Evolutionary conservation across 176 grass and related monocot species (phyloP), one percentile per base, ranked within the genome.

Genomic region (Musa schizocarpa): DNA sequence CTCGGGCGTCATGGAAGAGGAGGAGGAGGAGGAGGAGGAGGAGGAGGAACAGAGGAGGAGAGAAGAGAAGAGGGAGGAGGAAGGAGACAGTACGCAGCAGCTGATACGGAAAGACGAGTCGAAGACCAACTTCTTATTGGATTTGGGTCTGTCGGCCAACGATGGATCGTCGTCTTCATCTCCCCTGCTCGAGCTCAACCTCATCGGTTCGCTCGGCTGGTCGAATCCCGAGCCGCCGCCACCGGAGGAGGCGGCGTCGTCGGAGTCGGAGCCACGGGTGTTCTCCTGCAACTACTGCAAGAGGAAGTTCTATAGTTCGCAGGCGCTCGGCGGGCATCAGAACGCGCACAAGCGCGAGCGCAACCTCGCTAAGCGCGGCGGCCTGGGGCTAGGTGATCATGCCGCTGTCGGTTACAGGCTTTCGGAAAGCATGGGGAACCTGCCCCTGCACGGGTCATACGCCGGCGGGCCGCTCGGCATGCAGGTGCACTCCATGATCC

Each of bases 301-400:
- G 24, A 74, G 85, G 54, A 84, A 76, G 67, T 96, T 96, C 89
- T 81, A 79, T 68, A 96, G 85, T 81, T 92, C 93, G 5, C 93
- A 96, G 81, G 93, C 93, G 52, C 87, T 96, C 49, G 93, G 89
- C 64, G 93, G 93, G 24, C 93, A 96, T 85, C 93, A 96, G 83
- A 96, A 96, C 88, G 93, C 89, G 63, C 93, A 96, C 87, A 96
- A 96, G 82, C 93, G 89, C 63, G 93, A 96, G 87, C 93, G 93
- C 61, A 90, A 73, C 54, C 87, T 96, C 59, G 83, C 90, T 63
- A 96, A 90, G 83, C 85, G 90, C 81, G 91, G 83, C 81, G 64
- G 77, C 34, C 34, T 43, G 4, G 34, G 34, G 34, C 34, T 43
- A 4, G 34, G 34, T 43, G 34, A 43, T 43, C 34, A 43, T 43